These are phyloP conservation scores for Allantophomopsis cytisporea DNA, from an alignment of 2,329 filamentous ascomycete species.

Conservation along the genomic window DNA sequence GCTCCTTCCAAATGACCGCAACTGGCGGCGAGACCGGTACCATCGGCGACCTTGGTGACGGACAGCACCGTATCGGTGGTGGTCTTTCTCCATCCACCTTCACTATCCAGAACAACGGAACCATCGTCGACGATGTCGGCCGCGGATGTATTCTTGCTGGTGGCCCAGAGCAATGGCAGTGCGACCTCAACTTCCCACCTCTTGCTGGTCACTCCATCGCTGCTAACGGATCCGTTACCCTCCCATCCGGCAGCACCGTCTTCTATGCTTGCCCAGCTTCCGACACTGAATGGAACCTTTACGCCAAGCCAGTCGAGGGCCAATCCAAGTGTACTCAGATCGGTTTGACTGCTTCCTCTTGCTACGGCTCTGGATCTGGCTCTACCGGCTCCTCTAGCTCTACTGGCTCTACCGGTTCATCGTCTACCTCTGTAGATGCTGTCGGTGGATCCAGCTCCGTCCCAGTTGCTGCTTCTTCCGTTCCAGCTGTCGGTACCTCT, in stretches of 20 bases:
- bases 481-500: slow-evolving; percentile 4
- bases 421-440: too few species aligned
- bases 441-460: too few species aligned
- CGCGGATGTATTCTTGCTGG: slow-evolving; percentile 50
- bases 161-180: slow-evolving; percentile 10
- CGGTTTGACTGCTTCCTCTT: slow-evolving; percentile 27
- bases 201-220: slow-evolving; percentile 40
- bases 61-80: slow-evolving; percentile 45
- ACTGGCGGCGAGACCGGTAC: slow-evolving; percentile 33
- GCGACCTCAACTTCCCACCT: slow-evolving; percentile 37
- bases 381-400: neutral
- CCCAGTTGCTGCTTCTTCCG: neutral
- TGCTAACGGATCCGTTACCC: slow-evolving; percentile 35
- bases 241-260: slow-evolving; percentile 28
- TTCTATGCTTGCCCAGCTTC: slow-evolving; percentile 49
- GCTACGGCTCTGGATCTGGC: slow-evolving; percentile 7
- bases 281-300: slow-evolving; percentile 39
- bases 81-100: slow-evolving; percentile 32
- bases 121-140: slow-evolving; percentile 38
- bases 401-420: neutral
- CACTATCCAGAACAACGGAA: slow-evolving; percentile 36
- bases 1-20: slow-evolving; percentile 38
- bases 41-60: slow-evolving; percentile 45
- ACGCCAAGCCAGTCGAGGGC: slow-evolving; percentile 24
- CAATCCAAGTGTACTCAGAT: slow-evolving; percentile 35